Base-by-base conservation (phyloP, 345 rosid species). In the Sonneratia caseolaris region DNA sequence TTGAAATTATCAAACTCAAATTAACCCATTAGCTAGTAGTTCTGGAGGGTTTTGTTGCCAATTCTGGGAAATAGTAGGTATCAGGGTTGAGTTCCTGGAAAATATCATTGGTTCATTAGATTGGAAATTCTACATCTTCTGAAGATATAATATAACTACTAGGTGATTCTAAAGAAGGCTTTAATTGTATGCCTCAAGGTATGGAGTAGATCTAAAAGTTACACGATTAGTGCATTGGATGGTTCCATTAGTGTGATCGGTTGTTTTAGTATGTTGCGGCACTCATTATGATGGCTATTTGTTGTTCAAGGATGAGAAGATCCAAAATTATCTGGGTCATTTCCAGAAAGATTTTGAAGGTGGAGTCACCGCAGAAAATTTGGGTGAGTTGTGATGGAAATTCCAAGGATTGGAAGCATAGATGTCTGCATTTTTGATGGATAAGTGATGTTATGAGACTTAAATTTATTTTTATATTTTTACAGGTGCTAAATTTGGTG, bases 251-350 rank as follows among this genome's bases (percentile, higher is more conserved):
- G 66, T n/a, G 51, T 73, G 18, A 37, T 69, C 21, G 21, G 37
- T 22, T 74, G 37, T 37, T 16, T 56, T 32, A 49, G 48, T 37
- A 36, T 62, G 40, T 49, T 47, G 76, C 66, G 42, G 22, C 49
- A 70, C 67, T 78, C 70, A 68, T 77, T 45, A 75, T 36, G 13
- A 71, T 22, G 55, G 45, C 37, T 64, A 19, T 80, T 72, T 85
- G 27, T 76, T 32, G 72, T 78, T 73, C 49, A 85, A 93, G 97
- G 97, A 93, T 75, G 86, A 83, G 80, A 93, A 78, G 81, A 69
- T 93, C 66, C 79, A 87, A 75, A 77, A 78, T 69, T 74, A 83
- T 32, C 82, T 93, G 82, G 97, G 97, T 71, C 89, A 93, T 72
- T 83, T 85, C 70, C 89, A 79, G 73, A 84, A 85, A 72, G 82